Evolutionary conservation across 2,329 filamentous ascomycete species (phyloP), one percentile per base, ranked within the genome.

Genomic region (Aureobasidium melanogenum): DNA sequence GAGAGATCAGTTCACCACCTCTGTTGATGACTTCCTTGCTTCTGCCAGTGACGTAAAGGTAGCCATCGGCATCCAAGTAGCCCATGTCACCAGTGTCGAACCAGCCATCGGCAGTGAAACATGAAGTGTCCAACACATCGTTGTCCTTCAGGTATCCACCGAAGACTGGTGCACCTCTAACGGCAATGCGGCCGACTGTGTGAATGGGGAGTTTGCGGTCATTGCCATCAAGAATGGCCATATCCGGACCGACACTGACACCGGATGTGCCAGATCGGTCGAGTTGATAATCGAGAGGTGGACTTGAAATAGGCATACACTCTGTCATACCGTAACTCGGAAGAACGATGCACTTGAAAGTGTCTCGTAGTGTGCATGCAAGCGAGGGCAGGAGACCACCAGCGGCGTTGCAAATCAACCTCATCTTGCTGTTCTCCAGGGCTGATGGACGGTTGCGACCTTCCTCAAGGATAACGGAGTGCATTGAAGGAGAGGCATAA

Each of bases 261-360:
- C 81, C 81, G 1, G 80, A 83, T 3, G 81, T 83, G 2, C 81
- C 81, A 44, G 77, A 73, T 4, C 79, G 77, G 59, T 82, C 79
- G 5, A 83, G 73, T 30, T 71, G 69, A 65, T 83, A 83, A 63
- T 77, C 68, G n/a, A 82, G 69, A 0, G 80, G 80, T 1, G 81
- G 81, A 3, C 80, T 82, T 2, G 79, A 81, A 50, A 83, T 83
- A 0, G 81, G 81, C 79, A 83, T 83, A 65, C 81, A 83, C 71
- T 83, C 81, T 0, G 81, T 84, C 81, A 84, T 83, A 19, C 81
- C 82, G 65, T 84, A 84, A 64, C 80, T 82, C 2, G 81, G 81
- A 19, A 84, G 72, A 2, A 84, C 77, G 2, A 74, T 75, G 61
- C 79, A 81, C 12, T 75, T 70, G 69, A 84, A 84, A 0, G 76